A percentile compares a stretch with the other conserved stretches of the same genome.
phyloP scores from a whole-genome alignment of 352 stramenopile species.

The Phytophthora colocasiae region DNA sequence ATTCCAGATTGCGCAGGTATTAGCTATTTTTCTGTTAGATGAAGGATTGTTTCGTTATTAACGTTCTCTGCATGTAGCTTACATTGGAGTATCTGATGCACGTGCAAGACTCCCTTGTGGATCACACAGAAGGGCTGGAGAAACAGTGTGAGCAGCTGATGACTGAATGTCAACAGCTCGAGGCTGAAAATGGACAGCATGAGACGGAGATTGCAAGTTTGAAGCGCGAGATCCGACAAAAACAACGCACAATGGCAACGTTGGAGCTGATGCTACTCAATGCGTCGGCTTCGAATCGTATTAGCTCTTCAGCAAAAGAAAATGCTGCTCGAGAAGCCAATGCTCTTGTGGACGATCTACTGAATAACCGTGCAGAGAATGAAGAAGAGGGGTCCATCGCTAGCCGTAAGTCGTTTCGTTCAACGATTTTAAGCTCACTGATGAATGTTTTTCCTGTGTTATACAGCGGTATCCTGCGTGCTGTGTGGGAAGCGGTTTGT shows the following conservation, averaged over 20 bases:
- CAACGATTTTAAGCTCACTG: not conserved
- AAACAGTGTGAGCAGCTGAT: slow-evolving; percentile 72
- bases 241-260: slow-evolving; percentile 83
- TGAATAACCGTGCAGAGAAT: slow-evolving; percentile 16
- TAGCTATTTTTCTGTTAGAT: not conserved
- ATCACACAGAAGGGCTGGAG: slow-evolving; percentile 69
- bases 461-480: slow-evolving; percentile 56
- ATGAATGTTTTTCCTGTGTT: not conserved
- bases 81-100: slow-evolving; percentile 87
- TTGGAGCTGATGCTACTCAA: slow-evolving; percentile 86
- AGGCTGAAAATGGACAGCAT: slow-evolving; percentile 66
- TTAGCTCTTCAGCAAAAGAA: slow-evolving; percentile 42
- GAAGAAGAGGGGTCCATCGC: slow-evolving; percentile 41
- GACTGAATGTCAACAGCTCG: slow-evolving; percentile 66
- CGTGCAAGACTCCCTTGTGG: slow-evolving; percentile 82
- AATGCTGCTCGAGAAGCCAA: slow-evolving; percentile 45
- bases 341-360: slow-evolving; percentile 42
- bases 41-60: not conserved
- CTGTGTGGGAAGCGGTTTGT: slow-evolving; percentile 83
- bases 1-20: slow-evolving; percentile 85
- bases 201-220: slow-evolving; percentile 66
- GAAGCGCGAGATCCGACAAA: slow-evolving; percentile 82
- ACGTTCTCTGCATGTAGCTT: slow-evolving; percentile 40
- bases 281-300: slow-evolving; percentile 43
- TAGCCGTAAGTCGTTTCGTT: slow-evolving; percentile 30